Evolutionary conservation across 805 yeast species (phyloP), one percentile per base, ranked within the genome.

Genomic region (Zygoascus flipseniorum): DNA sequence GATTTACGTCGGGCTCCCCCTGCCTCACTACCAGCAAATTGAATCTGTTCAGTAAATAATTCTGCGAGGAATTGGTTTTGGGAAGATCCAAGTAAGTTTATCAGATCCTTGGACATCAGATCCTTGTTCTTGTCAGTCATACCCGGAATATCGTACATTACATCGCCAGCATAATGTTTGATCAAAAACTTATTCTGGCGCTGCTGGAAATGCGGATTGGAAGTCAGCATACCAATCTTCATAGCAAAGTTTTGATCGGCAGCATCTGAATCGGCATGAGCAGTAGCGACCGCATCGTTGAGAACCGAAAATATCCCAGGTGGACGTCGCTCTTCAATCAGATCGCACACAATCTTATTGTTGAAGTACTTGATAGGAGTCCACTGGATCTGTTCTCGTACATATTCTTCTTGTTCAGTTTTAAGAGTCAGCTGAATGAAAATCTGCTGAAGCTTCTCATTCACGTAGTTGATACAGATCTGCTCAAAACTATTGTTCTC

Each of bases 151-250:
- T 90, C 96, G 66, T 93, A 93, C 11, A 89, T 86, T 48, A 93
- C 99, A 72, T 93, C 99, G 66, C 99, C 99, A 20, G 99, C 99
- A 72, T 93, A 93, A 71, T 93, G 99, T 72, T 88, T 90, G 65
- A 93, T 81, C 52, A 93, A 73, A 61, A 93, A 93, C 68, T 93
- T 92, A 35, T 83, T 79, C 58, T 86, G 83, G 65, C 99, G 82
- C 62, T 86, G 79, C 63, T 90, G 97, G 66, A 93, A 89, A 68
- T 93, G 95, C 23, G 87, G 85, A 68, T 89, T 90, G 20, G 78
- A 70, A 6, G 89, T 75, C 54, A 93, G 86, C 81, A 87, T 77
- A 60, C 89, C 86, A 63, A 93, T 76, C 70, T 97, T 80, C 74
- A 89, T 96, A 16, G 93, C 86, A 70, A 93, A 93, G 0, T 95